phyloP scores from a whole-genome alignment of 2,329 filamentous ascomycete genomes.

The Hyphodiscus sp. region DNA sequence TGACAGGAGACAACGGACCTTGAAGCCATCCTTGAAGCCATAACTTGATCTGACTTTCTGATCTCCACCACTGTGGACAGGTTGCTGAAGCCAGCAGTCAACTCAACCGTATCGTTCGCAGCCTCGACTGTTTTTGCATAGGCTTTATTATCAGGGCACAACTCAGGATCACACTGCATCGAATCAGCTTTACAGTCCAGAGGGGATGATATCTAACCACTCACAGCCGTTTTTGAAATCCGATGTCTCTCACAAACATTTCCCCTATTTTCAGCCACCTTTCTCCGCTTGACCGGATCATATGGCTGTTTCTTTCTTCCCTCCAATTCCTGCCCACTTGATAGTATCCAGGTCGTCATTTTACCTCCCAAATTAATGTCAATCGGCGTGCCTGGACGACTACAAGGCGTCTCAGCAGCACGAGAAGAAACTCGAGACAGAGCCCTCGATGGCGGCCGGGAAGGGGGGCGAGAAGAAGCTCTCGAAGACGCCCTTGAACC shows the following conservation, averaged over 20 bases:
- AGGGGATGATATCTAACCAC: neutral
- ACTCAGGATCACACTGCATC: conserved; percentile 10
- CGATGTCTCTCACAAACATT: conserved; percentile 19
- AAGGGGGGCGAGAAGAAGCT: conserved; percentile 1
- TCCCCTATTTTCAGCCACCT: conserved; percentile 17
- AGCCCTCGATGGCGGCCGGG: neutral
- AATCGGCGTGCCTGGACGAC: neutral
- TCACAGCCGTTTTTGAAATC: conserved; percentile 12
- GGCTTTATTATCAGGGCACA: conserved; percentile 15
- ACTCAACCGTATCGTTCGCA: neutral
- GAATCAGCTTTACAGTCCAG: neutral
- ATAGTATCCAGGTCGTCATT: conserved; percentile 16
- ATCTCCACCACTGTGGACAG: neutral
- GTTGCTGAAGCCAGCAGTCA: neutral
- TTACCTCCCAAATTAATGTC: conserved; percentile 5
- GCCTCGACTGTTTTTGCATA: conserved; percentile 2
- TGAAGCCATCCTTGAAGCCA: neutral
- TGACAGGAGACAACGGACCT: no score
- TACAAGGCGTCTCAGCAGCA: conserved; percentile 1
- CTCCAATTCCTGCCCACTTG: conserved; percentile 14
- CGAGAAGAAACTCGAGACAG: conserved; percentile 4
- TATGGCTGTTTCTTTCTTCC: conserved; percentile 15
- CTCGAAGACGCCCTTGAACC: conserved; percentile 2
- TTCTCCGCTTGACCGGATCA: conserved; percentile 16
- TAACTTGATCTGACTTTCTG: neutral